Evolutionary conservation across 2,329 filamentous ascomycete genomes (phyloP), one percentile per base, ranked within the genome.

Genomic region (Trichoderma cornu-damae): DNA sequence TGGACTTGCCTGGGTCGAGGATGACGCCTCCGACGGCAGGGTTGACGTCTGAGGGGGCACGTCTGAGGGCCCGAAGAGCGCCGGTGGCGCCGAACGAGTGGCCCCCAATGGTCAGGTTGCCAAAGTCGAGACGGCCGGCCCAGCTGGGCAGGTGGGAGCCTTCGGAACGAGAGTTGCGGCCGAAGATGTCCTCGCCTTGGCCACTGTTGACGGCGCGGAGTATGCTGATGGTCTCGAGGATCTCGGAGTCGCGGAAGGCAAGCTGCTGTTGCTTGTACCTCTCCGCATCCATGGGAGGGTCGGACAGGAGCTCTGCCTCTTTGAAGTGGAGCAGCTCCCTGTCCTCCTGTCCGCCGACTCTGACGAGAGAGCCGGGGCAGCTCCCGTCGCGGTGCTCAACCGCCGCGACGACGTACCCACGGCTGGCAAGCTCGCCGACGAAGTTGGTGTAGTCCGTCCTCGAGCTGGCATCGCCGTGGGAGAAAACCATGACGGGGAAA

Each of bases 31-130:
- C 83, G 1, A 77, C 74, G 60, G 85, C 78, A 0, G 56, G 65
- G 63, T 59, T 73, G 57, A 46, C 61, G 73, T 6, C 73, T 4
- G 60, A 61, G 37, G 66, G 62, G 22, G 65, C 78, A 34, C 72
- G 73, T 51, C 79, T 79, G n/a, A 87, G 73, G 3, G 81, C 78
- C 59, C 84, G 82, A 18, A 87, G 72, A 0, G 82, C 84, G 2
- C 81, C 77, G 0, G 85, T 87, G 2, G 84, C 85, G 48, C 85
- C 85, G 69, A 84, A 87, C 0, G 82, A 86, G 66, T 88, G 85
- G 0, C 85, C 85, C 3, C 74, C 80, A 7, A 87, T 74, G 44
- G 82, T 76, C 62, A 85, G 75, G 34, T 78, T 75, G 28, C 77
- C 70, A 22, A 74, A 61, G 66, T 85, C 77, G 6, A 88, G 75